phyloP scores from a whole-genome alignment of 2,329 filamentous ascomycete species.

The Fusarium redolens region DNA sequence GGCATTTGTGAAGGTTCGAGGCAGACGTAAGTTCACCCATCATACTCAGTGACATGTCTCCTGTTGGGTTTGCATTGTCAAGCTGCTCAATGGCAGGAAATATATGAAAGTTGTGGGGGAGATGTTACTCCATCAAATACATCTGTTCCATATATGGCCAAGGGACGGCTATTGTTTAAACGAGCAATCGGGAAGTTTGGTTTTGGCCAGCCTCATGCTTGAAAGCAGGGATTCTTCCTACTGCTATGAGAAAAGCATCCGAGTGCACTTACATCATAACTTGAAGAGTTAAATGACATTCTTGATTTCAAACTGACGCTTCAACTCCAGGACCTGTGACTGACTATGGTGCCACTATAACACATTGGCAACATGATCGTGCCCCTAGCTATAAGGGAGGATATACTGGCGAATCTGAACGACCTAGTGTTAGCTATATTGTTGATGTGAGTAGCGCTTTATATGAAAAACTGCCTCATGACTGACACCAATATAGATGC shows the following conservation, averaged over 20 bases:
- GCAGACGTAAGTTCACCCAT: conserved; percentile 59
- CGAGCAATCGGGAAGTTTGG: not conserved
- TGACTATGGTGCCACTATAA: conserved; percentile 90
- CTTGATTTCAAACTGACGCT: conserved; percentile 34
- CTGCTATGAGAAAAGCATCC: not conserved
- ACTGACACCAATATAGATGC: conserved; percentile 69
- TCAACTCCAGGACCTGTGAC: conserved; percentile 79
- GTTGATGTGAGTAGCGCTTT: conserved; percentile 74
- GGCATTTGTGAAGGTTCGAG: conserved; percentile 61
- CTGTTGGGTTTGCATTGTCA: not conserved
- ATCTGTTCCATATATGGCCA: not conserved
- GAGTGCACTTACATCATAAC: conserved; percentile 1
- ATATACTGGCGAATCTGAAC: conserved; percentile 79
- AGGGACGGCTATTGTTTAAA: not conserved
- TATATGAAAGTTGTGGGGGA: not conserved
- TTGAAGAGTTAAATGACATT: conserved; percentile 8
- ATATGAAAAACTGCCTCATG: conserved; percentile 9
- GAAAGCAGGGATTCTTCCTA: not conserved
- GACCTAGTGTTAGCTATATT: conserved; percentile 89
- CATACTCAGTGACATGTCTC: not conserved
- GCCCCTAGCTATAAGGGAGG: conserved; percentile 74
- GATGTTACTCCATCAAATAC: not conserved
- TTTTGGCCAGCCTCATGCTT: not conserved
- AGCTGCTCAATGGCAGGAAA: conserved; percentile 26
- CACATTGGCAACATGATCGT: conserved; percentile 90